Evolutionary conservation across 2,329 filamentous ascomycete species (phyloP).

Genomic region (Fusarium temperatum): DNA sequence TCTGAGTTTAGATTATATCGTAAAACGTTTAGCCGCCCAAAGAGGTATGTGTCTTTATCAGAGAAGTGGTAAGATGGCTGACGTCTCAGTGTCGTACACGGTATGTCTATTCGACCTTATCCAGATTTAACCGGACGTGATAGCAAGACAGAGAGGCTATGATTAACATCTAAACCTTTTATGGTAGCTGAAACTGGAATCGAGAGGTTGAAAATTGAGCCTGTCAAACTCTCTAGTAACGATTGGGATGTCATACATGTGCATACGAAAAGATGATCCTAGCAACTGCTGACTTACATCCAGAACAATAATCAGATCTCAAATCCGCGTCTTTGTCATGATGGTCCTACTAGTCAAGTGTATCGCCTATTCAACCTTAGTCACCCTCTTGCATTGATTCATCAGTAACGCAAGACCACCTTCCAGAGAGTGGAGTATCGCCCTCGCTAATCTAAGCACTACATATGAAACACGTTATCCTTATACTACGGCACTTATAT

Average conservation of each 20-base stretch:
- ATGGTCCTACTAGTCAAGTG: accelerated
- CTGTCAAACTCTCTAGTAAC: accelerated
- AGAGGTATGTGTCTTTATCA: too few relatives aligned
- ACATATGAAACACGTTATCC: background rate
- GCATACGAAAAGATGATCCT: accelerated
- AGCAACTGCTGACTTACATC: too few relatives aligned
- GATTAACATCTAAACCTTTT: too few relatives aligned
- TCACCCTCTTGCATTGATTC: background rate
- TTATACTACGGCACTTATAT: background rate
- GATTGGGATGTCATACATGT: background rate
- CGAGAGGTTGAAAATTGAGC: background rate
- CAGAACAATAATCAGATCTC: too few relatives aligned
- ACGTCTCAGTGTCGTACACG: too few relatives aligned
- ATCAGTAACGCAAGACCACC: too few relatives aligned
- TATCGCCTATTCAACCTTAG: background rate
- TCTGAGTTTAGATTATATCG: too few relatives aligned
- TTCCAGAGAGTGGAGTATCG: accelerated
- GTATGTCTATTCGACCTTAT: too few relatives aligned
- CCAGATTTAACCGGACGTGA: too few relatives aligned
- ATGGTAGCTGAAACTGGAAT: accelerated
- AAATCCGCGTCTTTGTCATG: accelerated
- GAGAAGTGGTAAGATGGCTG: too few relatives aligned
- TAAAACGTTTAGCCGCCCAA: too few relatives aligned
- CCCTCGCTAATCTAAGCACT: background rate
- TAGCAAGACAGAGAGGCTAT: too few relatives aligned